These are phyloP conservation scores for Xylaria sp. DNA, from an alignment of 2,329 filamentous ascomycete species.

Conservation along the genomic window DNA sequence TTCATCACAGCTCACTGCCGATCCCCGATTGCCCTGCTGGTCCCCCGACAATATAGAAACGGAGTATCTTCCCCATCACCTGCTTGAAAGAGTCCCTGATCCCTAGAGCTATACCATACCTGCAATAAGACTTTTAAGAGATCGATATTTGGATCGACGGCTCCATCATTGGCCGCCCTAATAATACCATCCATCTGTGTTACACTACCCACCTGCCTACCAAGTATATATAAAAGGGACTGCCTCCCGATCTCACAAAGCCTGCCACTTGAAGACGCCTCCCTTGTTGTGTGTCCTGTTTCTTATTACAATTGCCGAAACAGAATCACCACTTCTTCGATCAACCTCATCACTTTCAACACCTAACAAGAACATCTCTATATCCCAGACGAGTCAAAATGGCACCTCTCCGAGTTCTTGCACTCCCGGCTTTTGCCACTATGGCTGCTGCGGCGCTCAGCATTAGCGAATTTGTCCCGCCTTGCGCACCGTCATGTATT, in stretches of 20 bases:
- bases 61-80: conserved; percentile 28
- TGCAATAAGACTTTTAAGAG: conserved; percentile 13
- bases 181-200: neutral
- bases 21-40: conserved; percentile 18
- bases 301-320: neutral
- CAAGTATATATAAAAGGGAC: no score
- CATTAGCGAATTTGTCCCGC: conserved; percentile 45
- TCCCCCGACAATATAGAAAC: conserved; percentile 12
- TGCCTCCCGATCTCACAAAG: no score
- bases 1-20: conserved; percentile 31
- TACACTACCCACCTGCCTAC: conserved; percentile 7
- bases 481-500: conserved; percentile 45
- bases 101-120: conserved; percentile 5
- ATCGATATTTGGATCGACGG: conserved; percentile 32
- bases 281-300: neutral
- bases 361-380: conserved; percentile 5
- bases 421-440: conserved; percentile 42
- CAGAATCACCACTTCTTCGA: neutral
- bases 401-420: conserved; percentile 46
- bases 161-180: conserved; percentile 2
- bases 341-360: neutral
- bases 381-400: conserved; percentile 35
- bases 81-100: conserved; percentile 28
- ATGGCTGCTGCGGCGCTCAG: conserved; percentile 44
- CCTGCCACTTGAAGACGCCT: neutral